Base-by-base conservation (phyloP, 73 alveolate species). In the Symbiodinium pilosum region DNA sequence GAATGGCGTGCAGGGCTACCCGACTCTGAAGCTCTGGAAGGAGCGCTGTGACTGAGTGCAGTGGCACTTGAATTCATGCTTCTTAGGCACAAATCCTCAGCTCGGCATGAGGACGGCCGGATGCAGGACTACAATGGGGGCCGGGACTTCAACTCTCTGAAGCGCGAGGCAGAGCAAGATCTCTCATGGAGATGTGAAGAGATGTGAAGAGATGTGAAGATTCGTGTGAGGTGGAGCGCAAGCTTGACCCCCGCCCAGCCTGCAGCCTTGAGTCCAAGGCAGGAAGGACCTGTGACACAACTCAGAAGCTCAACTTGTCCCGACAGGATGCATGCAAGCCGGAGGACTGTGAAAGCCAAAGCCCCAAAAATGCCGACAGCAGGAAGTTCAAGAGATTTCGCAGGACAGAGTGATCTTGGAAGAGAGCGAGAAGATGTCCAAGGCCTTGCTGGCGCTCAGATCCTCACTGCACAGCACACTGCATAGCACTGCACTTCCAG, bases 261-360 rank as follows among this genome's bases (percentile, higher is more conserved):
- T 92, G 98, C 91, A 92, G 98, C 91, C 77, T 92, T 88, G 98
- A 92, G 85, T 92, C 98, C 43, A 92, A 92, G 98, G 98, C 18
- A 75, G 86, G 24, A 30, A 7, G 41, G 83, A 47, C 21, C 14
- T 47, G 21, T 6, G 21, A 14, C 6, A 9, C 59, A 47, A 47
- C 6, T 47, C 6, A 14, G 14, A 47, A 47, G 59, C 6, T 47
- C 6, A 47, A 68, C 59, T 38, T 24, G 12, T 54, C 47, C 20
- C 32, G 32, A 47, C 95, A 89, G 95, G 95, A 91, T n/a, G 97
- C 97, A 41, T 91, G 97, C 88, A 91, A 32, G 36, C 75, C 87
- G n/a, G 97, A 91, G 88, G 97, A 41, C 87, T n/a, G n/a, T n/a
- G n/a, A n/a, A n/a, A n/a, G n/a, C n/a, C n/a, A n/a, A n/a, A n/a